Percentiles rank a stretch among this genome's conserved stretches.
These are phyloP conservation scores for Xylaria sp. DNA, from an alignment of 2,329 filamentous ascomycete genomes.

Conservation along the genomic window DNA sequence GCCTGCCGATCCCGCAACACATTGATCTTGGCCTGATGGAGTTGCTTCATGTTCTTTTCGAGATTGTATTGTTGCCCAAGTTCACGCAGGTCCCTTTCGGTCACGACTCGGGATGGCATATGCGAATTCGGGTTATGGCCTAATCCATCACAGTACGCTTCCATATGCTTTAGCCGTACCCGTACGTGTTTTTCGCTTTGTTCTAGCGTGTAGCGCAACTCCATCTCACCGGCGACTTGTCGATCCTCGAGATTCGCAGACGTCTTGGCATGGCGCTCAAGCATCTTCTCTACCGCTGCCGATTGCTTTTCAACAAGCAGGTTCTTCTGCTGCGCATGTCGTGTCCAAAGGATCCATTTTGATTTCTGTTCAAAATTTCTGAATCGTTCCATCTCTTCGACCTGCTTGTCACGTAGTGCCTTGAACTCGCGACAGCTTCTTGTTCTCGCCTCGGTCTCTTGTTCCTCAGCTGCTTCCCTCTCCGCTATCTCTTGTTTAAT, in stretches of 20 bases:
- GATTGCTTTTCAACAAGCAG: slow-evolving; percentile 59
- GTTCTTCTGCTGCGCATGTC: slow-evolving; percentile 61
- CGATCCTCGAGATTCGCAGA: slow-evolving; percentile 67
- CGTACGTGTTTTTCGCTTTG: slow-evolving; percentile 66
- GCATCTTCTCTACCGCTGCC: slow-evolving; percentile 62
- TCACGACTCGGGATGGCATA: slow-evolving; percentile 64
- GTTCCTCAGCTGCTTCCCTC: slow-evolving; percentile 54
- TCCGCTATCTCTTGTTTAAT: slow-evolving; percentile 56
- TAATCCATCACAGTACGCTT: slow-evolving; percentile 69
- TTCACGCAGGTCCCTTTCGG: slow-evolving; percentile 67
- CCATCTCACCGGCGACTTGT: slow-evolving; percentile 71
- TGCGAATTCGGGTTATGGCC: slow-evolving; percentile 53
- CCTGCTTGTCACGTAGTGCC: slow-evolving; percentile 56
- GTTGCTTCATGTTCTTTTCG: slow-evolving; percentile 66
- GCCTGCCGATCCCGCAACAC: slow-evolving; percentile 72
- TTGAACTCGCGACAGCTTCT: slow-evolving; percentile 56
- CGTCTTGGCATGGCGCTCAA: slow-evolving; percentile 63
- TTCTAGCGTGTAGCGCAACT: slow-evolving; percentile 63
- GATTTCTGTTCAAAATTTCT: slow-evolving; percentile 59
- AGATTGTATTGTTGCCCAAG: slow-evolving; percentile 70
- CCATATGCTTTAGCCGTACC: slow-evolving; percentile 71
- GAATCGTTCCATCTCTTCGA: slow-evolving; percentile 64
- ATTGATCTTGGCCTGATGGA: slow-evolving; percentile 70
- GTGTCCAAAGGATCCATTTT: slow-evolving; percentile 60
- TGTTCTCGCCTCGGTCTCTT: slow-evolving; percentile 59